A percentile compares a stretch with the other conserved stretches of the same genome.
Evolutionary conservation across 805 yeast genomes (phyloP).

Genomic region (Novakomyces olei): DNA sequence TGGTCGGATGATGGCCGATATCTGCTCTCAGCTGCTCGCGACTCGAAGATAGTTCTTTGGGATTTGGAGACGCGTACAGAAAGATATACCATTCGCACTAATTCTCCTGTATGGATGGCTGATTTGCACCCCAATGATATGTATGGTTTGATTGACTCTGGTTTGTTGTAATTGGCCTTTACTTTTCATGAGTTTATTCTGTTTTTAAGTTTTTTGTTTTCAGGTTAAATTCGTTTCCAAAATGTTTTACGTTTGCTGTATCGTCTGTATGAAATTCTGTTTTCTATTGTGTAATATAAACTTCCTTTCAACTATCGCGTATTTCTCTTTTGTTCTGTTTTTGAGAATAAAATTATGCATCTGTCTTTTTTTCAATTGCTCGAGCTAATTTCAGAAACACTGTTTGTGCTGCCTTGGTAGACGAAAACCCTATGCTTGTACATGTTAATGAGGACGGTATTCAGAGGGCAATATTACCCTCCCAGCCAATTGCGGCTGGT

Average conservation of each 20-base stretch:
- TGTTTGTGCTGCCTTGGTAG: constrained; percentile 37
- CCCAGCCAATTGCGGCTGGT: constrained; percentile 9
- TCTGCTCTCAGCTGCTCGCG: constrained; percentile 49
- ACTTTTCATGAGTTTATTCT: constrained; percentile 1
- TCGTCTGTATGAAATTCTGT: too few species aligned
- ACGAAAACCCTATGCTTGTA: constrained; percentile 35
- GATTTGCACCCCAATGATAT: constrained; percentile 25
- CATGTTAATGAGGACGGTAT: constrained; percentile 10
- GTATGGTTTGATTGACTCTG: constrained; percentile 2
- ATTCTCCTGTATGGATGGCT: constrained; percentile 56
- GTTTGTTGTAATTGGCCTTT: not conserved
- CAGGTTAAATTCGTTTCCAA: too few species aligned
- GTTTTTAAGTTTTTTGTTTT: too few species aligned
- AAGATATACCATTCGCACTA: constrained; percentile 28
- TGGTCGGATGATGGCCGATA: constrained; percentile 62
- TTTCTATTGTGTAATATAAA: too few species aligned
- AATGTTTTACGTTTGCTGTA: too few species aligned
- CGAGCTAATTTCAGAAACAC: too few species aligned
- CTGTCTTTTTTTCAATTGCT: too few species aligned
- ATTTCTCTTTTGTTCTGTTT: too few species aligned
- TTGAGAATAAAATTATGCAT: too few species aligned
- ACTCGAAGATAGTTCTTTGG: constrained; percentile 69
- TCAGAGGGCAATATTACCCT: constrained; percentile 6
- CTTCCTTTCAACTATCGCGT: constrained; percentile 12
- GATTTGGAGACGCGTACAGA: constrained; percentile 31